Evolutionary conservation across 148 eudicot genomes (phyloP), one percentile per base, ranked within the genome.

Genomic region (Gaultheria prostrata): DNA sequence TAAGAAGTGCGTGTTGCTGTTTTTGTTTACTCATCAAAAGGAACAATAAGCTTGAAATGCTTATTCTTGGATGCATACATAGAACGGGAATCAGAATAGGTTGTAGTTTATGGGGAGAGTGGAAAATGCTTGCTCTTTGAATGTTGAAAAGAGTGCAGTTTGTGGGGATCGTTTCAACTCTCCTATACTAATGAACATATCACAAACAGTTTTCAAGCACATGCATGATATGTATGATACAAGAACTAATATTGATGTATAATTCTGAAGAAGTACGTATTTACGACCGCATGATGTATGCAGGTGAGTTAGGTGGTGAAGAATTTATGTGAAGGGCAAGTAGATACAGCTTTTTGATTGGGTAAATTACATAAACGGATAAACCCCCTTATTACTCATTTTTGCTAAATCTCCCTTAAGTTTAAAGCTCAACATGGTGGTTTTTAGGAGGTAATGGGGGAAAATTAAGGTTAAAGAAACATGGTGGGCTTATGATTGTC

Each of bases 71-170:
- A 65, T 8, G 1, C 24, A 17, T 39, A 45, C 77, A 73, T 35
- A 2, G 4, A 73, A 39, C 6, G n/a, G 20, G 50, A 73, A 73
- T 21, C 17, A 39, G 48, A 73, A 20, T 28, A 73, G 50, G 24
- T 73, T 12, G n/a, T 73, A 73, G 77, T 73, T 73, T 43, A 73
- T 13, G 77, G 76, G 77, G 77, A 35, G 13, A 39, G 50, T 72
- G 77, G 77, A 73, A 39, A 39, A 45, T 73, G 50, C 48, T 43
- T 39, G 49, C 77, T 15, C 28, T 73, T 18, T 18, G 48, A 39
- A 20, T 72, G 48, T 72, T 72, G 21, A 15, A 18, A 18, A 7
- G 48, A 72, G 24, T 9, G 0, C 15, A 39, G 24, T 72, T 21
- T 20, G 49, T 18, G 13, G 26, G 24, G 49, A 72, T 72, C 39